Conservation (phyloP, 805 yeast genomes). For the Wickerhamia fluorescens region DNA sequence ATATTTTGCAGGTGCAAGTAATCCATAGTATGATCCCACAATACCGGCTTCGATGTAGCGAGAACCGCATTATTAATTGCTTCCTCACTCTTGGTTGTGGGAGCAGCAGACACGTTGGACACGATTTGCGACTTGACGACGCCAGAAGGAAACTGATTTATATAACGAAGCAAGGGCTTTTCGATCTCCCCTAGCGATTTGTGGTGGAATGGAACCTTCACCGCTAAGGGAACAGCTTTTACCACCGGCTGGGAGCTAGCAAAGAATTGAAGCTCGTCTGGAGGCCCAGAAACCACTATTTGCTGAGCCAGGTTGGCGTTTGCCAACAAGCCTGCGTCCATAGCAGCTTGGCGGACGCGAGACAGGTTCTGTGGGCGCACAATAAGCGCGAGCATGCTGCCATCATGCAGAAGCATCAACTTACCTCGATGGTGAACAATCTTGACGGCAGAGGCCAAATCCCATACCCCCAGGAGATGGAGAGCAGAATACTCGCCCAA, state of each 20-base stretch:
- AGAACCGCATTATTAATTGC: conserved; percentile 27
- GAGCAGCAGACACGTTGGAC: conserved; percentile 28
- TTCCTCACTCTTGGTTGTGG: conserved; percentile 13
- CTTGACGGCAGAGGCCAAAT: conserved; percentile 27
- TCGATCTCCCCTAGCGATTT: conserved; percentile 32
- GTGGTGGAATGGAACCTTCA: conserved; percentile 47
- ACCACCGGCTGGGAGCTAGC: conserved; percentile 12
- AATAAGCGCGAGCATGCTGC: conserved; percentile 7
- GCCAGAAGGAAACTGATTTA: background rate
- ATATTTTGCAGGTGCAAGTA: conserved; percentile 3
- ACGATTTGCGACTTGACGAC: conserved; percentile 22
- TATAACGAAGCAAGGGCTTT: background rate
- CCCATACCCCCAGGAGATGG: conserved; percentile 27
- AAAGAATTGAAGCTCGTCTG: conserved; percentile 10
- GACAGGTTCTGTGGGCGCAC: conserved; percentile 1
- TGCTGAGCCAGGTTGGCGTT: conserved; percentile 39
- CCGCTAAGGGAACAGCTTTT: conserved; percentile 30
- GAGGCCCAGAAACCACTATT: conserved; percentile 39
- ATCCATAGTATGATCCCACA: conserved; percentile 32
- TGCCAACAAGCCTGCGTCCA: conserved; percentile 28
- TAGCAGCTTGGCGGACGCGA: conserved; percentile 1
- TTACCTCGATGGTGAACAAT: conserved; percentile 40
- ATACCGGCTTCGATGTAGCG: conserved; percentile 39
- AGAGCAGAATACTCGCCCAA: conserved; percentile 46
- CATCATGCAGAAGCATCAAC: conserved; percentile 27